Evolutionary conservation across 192 early-diverging fungal species (phyloP), one percentile per base, ranked within the genome.

Genomic region (Chytriomyces hyalinus): DNA sequence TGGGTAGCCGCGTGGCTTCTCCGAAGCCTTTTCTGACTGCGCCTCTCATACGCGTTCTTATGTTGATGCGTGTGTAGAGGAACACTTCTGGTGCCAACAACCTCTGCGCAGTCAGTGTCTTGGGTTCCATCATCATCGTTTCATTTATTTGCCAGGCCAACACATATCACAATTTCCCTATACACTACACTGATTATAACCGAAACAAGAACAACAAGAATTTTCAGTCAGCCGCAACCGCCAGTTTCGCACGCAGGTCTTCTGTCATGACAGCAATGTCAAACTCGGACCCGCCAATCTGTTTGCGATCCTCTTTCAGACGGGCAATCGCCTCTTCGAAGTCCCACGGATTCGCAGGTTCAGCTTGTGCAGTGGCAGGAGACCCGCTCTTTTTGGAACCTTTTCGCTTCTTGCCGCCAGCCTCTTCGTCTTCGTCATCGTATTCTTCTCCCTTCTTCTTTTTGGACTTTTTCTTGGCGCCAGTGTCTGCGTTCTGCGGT

Each of bases 361-460:
- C 75, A 20, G 57, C 4, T 57, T 10, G 13, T 17, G n/a, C 6
- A 5, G 26, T 20, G 26, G 47, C 13, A 10, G 67, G 0, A 4
- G 61, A n/a, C 49, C 7, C 11, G 20, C 8, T 24, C 43, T 65
- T 48, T 51, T 76, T 76, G 3, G 24, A 13, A 2, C 70, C 53
- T 57, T 73, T 73, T 57, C 68, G 68, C 75, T 76, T 76, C 48
- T 67, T 67, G 28, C 44, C 66, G 46, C 20, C 15, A 5, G 63
- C 69, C 22, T 71, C 69, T 17, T 67, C 75, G 49, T 68, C 75
- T 13, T 45, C 61, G 15, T 76, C 75, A 11, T 49, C 44, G 10
- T 45, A 64, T 11, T 49, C 47, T 63, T 76, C 63, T 9, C 28
- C 65, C 65, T 76, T 76, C 75, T 76, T 68, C 45, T 61, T 65